These are phyloP conservation scores for Podospora tetraspora DNA, from an alignment of 495 filamentous ascomycete species.

Conservation along the genomic window DNA sequence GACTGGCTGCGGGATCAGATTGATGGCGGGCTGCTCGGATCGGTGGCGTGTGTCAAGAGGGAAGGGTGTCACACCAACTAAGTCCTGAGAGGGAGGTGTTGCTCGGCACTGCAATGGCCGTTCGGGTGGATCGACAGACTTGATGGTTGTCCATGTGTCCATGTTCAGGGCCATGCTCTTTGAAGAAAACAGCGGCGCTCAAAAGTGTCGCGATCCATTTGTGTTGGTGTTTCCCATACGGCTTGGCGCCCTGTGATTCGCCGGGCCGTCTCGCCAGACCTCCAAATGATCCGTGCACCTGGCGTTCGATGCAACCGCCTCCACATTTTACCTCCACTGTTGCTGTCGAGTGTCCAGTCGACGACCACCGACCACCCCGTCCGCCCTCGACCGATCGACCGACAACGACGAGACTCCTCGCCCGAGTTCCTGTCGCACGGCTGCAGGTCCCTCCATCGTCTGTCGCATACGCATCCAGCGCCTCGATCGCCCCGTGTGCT, in stretches of 20 bases:
- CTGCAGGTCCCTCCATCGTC: constrained; percentile 6
- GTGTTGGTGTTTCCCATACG: not conserved
- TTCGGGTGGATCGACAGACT: not conserved
- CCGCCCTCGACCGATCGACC: not conserved
- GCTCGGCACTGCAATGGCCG: not conserved
- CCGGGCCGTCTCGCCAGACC: not conserved
- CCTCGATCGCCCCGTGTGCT: not conserved
- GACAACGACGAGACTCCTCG: not conserved
- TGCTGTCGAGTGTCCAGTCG: not conserved
- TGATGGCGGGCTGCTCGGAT: not conserved
- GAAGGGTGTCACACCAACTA: not conserved
- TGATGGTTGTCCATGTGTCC: not conserved
- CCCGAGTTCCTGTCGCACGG: not conserved
- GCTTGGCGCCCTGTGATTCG: constrained; percentile 6
- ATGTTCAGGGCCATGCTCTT: not conserved
- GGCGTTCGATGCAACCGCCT: not conserved
- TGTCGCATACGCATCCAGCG: not conserved
- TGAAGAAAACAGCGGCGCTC: not conserved
- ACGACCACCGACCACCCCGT: constrained; percentile 1
- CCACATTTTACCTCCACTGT: constrained; percentile 2
- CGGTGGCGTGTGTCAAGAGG: not conserved
- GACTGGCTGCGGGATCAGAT: not conserved
- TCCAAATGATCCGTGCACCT: not conserved
- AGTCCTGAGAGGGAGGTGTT: not conserved
- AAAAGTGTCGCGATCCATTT: not conserved